Evolutionary conservation across 345 rosid species (phyloP).

Genomic region (Sonneratia alba): DNA sequence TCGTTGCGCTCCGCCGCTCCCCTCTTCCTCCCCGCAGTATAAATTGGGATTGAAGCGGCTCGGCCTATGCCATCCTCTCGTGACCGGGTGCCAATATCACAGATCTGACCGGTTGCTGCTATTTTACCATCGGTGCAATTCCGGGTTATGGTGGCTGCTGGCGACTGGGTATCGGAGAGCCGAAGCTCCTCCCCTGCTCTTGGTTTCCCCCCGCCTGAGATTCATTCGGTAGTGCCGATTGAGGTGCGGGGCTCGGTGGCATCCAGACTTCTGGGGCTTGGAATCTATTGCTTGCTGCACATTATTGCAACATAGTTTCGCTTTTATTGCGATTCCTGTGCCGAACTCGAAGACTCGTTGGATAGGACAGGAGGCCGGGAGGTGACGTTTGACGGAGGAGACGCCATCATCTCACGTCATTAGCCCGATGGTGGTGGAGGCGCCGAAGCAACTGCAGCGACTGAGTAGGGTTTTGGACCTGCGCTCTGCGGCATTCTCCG

Average conservation of each 20-base stretch:
- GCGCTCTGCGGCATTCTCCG: conserved; percentile 18
- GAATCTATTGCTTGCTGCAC: not conserved
- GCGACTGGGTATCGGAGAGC: conserved; percentile 46
- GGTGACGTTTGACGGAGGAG: conserved; percentile 28
- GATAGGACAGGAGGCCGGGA: conserved; percentile 47
- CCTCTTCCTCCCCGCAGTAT: too few relatives aligned
- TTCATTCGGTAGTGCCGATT: conserved; percentile 55
- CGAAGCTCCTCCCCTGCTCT: conserved; percentile 33
- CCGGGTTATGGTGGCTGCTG: conserved; percentile 41
- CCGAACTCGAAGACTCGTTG: conserved; percentile 42
- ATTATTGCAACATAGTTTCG: not conserved
- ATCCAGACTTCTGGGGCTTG: not conserved
- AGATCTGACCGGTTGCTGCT: not conserved
- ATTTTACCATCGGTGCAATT: conserved; percentile 11
- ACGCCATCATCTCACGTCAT: conserved; percentile 62
- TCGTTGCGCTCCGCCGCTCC: too few relatives aligned
- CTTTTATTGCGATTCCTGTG: conserved; percentile 15
- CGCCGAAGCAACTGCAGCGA: conserved; percentile 33
- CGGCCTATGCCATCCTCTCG: too few relatives aligned
- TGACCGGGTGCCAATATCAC: too few relatives aligned
- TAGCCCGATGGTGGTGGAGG: conserved; percentile 19
- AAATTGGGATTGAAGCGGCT: too few relatives aligned
- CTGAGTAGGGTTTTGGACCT: conserved; percentile 60
- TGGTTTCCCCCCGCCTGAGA: conserved; percentile 52
- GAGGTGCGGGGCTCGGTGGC: conserved; percentile 6